Conservation (phyloP, 2,329 filamentous ascomycete genomes). For the Apiospora hydei region DNA sequence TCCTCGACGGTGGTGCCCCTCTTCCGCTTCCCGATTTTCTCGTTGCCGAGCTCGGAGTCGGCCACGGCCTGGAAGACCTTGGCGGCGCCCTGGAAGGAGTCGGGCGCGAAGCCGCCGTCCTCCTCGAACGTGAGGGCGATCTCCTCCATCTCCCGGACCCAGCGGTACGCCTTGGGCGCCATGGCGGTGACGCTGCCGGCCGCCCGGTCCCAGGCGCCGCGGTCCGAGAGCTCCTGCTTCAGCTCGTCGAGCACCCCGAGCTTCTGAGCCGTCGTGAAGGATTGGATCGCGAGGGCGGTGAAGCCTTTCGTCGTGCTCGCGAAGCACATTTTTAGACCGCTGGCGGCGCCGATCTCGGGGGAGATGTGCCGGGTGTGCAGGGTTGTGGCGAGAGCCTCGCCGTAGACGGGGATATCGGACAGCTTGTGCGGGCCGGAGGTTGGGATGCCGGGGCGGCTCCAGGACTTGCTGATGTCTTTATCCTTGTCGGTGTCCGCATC, state of each 20-base stretch:
- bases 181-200: slow-evolving; percentile 64
- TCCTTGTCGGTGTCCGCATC: neutral
- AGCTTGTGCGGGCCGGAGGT: slow-evolving; percentile 57
- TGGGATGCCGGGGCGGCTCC: slow-evolving; percentile 53
- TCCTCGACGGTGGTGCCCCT: slow-evolving; percentile 65
- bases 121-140: slow-evolving; percentile 71
- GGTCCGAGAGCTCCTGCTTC: slow-evolving; percentile 59
- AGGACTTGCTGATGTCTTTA: slow-evolving; percentile 34
- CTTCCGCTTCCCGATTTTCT: slow-evolving; percentile 63
- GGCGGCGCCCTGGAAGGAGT: slow-evolving; percentile 66
- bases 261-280: slow-evolving; percentile 71
- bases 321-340: slow-evolving; percentile 72
- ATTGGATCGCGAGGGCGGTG: slow-evolving; percentile 72
- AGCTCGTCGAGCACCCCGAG: slow-evolving; percentile 70
- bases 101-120: slow-evolving; percentile 67
- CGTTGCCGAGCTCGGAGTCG: slow-evolving; percentile 65
- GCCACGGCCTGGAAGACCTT: slow-evolving; percentile 67
- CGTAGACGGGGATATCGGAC: slow-evolving; percentile 48
- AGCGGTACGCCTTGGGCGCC: slow-evolving; percentile 79
- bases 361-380: slow-evolving; percentile 60
- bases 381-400: slow-evolving; percentile 47
- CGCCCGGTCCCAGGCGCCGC: slow-evolving; percentile 49
- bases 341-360: slow-evolving; percentile 59
- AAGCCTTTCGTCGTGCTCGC: slow-evolving; percentile 69
- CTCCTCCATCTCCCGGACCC: slow-evolving; percentile 81